Conservation (phyloP, 495 filamentous ascomycete species). For the Glarea lozoyensis region DNA sequence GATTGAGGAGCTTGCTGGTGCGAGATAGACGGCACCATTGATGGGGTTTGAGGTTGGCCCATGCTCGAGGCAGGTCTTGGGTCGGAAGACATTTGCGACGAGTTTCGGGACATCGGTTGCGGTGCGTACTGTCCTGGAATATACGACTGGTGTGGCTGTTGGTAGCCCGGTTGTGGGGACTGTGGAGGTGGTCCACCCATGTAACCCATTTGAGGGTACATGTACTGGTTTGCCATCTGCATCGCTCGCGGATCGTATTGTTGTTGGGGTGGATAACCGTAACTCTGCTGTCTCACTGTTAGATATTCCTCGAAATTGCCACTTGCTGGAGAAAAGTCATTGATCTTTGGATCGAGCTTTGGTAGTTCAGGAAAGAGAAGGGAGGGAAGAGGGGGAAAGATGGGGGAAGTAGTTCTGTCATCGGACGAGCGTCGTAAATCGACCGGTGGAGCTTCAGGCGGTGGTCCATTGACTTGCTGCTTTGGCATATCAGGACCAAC, state of each 20-base stretch:
- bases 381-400: slow-evolving; percentile 8
- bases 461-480: slow-evolving; percentile 3
- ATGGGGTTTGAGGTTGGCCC: slow-evolving; percentile 48
- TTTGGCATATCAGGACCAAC: slow-evolving; percentile 10
- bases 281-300: slow-evolving; percentile 58
- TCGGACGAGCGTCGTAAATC: slow-evolving; percentile 2
- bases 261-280: slow-evolving; percentile 25
- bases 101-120: slow-evolving; percentile 69
- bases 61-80: slow-evolving; percentile 68
- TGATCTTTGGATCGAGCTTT: slow-evolving; percentile 7
- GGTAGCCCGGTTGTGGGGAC: slow-evolving; percentile 41
- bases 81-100: slow-evolving; percentile 77
- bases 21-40: slow-evolving; percentile 33
- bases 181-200: slow-evolving; percentile 38
- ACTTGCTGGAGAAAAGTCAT: slow-evolving; percentile 59
- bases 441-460: slow-evolving; percentile 6
- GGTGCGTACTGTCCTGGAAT: slow-evolving; percentile 39
- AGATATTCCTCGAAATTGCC: slow-evolving; percentile 69
- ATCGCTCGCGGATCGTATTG: slow-evolving; percentile 19
- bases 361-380: slow-evolving; percentile 12
- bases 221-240: slow-evolving; percentile 28
- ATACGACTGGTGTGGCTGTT: slow-evolving; percentile 39
- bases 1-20: slow-evolving; percentile 43
- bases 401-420: slow-evolving; percentile 1
- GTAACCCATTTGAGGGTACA: slow-evolving; percentile 35